Evolutionary conservation across 768 basidiomycete genomes (phyloP), one percentile per base, ranked within the genome.

Genomic region (Podaxis rugospora): DNA sequence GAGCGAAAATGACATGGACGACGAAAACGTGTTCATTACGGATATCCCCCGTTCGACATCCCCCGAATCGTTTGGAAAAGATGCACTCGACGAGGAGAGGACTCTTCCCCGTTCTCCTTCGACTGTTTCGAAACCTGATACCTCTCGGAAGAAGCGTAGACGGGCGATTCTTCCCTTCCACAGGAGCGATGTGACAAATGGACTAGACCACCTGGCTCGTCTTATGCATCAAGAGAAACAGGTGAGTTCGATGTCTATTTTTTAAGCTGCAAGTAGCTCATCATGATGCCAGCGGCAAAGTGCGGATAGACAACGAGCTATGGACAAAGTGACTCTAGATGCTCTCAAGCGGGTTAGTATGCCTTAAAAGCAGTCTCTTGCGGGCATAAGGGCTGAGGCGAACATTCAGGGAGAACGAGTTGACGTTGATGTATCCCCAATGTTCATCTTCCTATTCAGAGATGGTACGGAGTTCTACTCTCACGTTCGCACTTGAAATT

Each of bases 391-490:
- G 68, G 32, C 65, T 66, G 13, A 71, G 32, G 32, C 69, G 37
- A 62, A 70, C 62, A 62, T 72, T 39, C 64, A 79, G 79, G 85
- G 81, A 11, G 83, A 86, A 25, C 78, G 86, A 55, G 80, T 88
- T 11, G 74, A 80, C 37, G 83, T 90, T 21, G 78, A 81, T 59
- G 75, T 87, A 42, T 74, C 74, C 36, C 85, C 89, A 2, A 78
- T 90, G 74, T 88, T 79, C 66, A 80, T 90, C 60, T 89, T 89
- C 74, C 76, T 90, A 5, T 77, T 85, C 64, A 78, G 84, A 61
- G 83, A 89, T 67, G 88, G 88, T 81, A 67, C 55, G 73, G 10
- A n/a, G 23, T 21, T 44, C 62, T 63, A 11, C 32, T 52, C 3
- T 55, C 54, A 39, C 0, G 11, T 28, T 13, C 14, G 4, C 32